A percentile compares a stretch with the other conserved stretches of the same genome.
phyloP scores from a whole-genome alignment of 306 rosid genomes.

The Betula pendula region DNA sequence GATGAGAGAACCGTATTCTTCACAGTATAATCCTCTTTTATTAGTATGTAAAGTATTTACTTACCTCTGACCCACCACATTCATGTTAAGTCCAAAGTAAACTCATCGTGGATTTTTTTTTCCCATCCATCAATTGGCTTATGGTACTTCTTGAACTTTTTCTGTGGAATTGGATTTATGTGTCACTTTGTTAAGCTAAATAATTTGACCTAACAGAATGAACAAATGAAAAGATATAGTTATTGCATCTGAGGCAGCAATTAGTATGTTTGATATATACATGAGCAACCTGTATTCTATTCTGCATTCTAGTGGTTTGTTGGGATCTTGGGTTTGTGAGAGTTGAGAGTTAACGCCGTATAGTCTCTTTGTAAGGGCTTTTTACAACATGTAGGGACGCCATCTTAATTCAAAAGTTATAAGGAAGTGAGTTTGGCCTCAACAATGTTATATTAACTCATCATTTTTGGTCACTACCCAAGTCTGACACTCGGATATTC shows the following conservation, averaged over 20 bases:
- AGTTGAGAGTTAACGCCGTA: too few species aligned
- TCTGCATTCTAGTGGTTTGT: not conserved
- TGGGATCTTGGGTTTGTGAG: not conserved
- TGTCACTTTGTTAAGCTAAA: not conserved
- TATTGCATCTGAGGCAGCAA: not conserved
- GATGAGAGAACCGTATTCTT: not conserved
- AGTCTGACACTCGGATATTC: too few species aligned
- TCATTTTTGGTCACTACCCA: too few species aligned
- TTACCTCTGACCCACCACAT: not conserved
- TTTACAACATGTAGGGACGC: too few species aligned
- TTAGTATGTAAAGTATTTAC: not conserved
- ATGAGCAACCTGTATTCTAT: not conserved
- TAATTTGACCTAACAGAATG: not conserved
- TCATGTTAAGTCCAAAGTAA: not conserved
- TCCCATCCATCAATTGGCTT: not conserved
- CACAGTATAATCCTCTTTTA: not conserved
- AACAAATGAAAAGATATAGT: not conserved
- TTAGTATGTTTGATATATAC: not conserved
- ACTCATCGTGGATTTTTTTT: not conserved
- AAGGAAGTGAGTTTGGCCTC: too few species aligned
- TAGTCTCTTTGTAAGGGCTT: too few species aligned
- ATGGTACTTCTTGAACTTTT: not conserved
- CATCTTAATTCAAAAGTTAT: too few species aligned
- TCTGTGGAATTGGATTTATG: slow-evolving; percentile 1
- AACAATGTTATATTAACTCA: too few species aligned